A percentile compares a stretch with the other conserved stretches of the same genome.
These are phyloP conservation scores for Przewalskia tangutica DNA, from an alignment of 257 asterid species.

Conservation along the genomic window DNA sequence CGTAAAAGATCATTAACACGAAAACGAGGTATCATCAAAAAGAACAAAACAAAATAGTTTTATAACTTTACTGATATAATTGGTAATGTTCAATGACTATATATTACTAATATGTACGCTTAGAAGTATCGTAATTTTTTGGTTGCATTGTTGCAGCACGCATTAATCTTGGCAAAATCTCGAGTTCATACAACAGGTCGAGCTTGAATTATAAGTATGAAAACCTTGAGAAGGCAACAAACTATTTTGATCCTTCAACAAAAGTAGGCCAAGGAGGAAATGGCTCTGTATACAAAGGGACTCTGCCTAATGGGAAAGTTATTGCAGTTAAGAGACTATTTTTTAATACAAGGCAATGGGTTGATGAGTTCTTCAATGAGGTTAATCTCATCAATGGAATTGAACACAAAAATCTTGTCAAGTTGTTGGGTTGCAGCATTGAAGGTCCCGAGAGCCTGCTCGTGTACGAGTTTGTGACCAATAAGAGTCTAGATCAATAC, in stretches of 20 bases:
- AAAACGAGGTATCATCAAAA: conserved; percentile 43
- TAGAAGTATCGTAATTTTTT: background rate
- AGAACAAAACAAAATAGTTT: background rate
- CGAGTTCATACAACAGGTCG: conserved; percentile 54
- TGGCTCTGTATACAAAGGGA: conserved; percentile 73
- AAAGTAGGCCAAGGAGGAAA: conserved; percentile 92
- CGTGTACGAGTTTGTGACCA: conserved; percentile 70
- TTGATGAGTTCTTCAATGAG: conserved; percentile 91
- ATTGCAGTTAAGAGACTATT: conserved; percentile 83
- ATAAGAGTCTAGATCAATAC: conserved; percentile 61
- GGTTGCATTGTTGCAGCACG: conserved; percentile 34
- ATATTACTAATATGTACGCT: background rate
- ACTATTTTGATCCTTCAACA: conserved; percentile 47
- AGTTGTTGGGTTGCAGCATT: conserved; percentile 91
- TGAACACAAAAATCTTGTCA: conserved; percentile 84
- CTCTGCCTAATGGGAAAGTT: conserved; percentile 44
- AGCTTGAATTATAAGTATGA: conserved; percentile 73
- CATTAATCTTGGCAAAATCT: conserved; percentile 55
- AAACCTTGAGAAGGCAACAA: conserved; percentile 75
- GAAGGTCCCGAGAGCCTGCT: conserved; percentile 93
- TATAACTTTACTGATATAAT: background rate
- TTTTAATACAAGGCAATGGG: conserved; percentile 86
- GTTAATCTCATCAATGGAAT: conserved; percentile 70
- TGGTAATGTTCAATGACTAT: background rate
- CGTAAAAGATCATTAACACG: conserved; percentile 31